Evolutionary conservation across 1,139 yeast species (phyloP).

Genomic region (Protomyces inouyei): DNA sequence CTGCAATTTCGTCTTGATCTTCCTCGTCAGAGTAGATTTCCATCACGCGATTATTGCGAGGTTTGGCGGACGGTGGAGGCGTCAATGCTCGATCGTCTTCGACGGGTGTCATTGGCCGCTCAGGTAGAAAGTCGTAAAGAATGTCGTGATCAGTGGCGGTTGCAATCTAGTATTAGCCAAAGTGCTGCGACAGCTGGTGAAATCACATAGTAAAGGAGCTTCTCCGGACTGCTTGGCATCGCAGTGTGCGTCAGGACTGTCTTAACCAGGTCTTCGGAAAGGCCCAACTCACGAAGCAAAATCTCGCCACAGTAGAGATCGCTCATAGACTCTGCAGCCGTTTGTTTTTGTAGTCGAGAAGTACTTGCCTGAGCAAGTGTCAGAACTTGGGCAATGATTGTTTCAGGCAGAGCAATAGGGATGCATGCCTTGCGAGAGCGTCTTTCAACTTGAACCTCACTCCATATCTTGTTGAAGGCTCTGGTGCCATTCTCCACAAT

Average conservation of each 20-base stretch:
- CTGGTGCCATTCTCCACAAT: constrained; percentile 13
- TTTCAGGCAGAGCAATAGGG: constrained; percentile 6
- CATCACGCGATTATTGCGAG: constrained; percentile 1
- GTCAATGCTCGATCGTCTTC: neutral
- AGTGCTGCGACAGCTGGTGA: neutral
- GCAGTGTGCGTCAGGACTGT: neutral
- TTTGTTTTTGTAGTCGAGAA: neutral
- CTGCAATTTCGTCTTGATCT: constrained; percentile 14
- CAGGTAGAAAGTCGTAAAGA: neutral
- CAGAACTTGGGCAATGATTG: neutral
- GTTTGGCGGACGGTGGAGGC: neutral
- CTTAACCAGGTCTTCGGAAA: constrained; percentile 2
- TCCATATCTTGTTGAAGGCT: neutral
- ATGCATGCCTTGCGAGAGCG: constrained; percentile 13
- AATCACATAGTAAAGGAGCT: constrained; percentile 2
- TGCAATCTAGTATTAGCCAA: neutral
- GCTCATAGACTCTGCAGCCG: neutral
- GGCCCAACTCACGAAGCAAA: constrained; percentile 8
- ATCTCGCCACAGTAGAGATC: constrained; percentile 3
- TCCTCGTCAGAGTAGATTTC: constrained; percentile 21
- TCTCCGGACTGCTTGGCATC: constrained; percentile 5
- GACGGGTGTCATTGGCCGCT: neutral
- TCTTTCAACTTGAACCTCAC: constrained; percentile 15
- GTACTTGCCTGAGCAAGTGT: neutral
- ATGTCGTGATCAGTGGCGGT: neutral